phyloP scores from a whole-genome alignment of 2,329 filamentous ascomycete genomes.

The Rugonectria rugulosa region DNA sequence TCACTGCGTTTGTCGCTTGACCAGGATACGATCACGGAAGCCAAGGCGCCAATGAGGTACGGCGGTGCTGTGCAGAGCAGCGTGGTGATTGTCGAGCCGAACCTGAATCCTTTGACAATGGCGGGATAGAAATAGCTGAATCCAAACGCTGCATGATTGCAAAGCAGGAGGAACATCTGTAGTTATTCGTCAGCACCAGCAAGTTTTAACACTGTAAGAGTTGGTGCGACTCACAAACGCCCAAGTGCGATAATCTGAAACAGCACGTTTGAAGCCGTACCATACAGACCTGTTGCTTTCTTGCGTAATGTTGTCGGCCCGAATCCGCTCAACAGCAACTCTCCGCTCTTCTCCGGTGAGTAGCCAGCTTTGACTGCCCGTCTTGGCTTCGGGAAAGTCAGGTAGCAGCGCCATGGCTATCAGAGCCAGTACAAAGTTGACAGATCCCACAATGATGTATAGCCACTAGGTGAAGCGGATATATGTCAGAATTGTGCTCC shows the following conservation, averaged over 20 bases:
- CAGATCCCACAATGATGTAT: slow-evolving; percentile 68
- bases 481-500: no score
- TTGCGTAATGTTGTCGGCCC: slow-evolving; percentile 26
- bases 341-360: slow-evolving; percentile 31
- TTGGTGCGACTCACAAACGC: no score
- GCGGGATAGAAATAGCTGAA: slow-evolving; percentile 50
- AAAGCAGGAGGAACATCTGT: slow-evolving; percentile 32
- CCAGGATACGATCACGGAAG: slow-evolving; percentile 65
- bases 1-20: slow-evolving; percentile 69
- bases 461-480: no score
- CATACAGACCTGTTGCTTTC: slow-evolving; percentile 26
- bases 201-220: no score
- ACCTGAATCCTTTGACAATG: slow-evolving; percentile 67
- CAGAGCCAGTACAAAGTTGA: slow-evolving; percentile 24
- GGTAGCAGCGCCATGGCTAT: slow-evolving; percentile 33
- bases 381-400: slow-evolving; percentile 25
- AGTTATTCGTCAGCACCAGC: no score
- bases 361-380: slow-evolving; percentile 20
- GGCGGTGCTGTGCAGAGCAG: slow-evolving; percentile 65
- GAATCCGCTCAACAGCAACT: slow-evolving; percentile 24
- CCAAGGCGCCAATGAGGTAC: slow-evolving; percentile 62
- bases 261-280: slow-evolving; percentile 29
- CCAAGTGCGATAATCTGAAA: no score
- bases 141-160: slow-evolving; percentile 39
- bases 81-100: slow-evolving; percentile 56